Evolutionary conservation across 805 yeast species (phyloP).

Genomic region (Lipomyces mesembrius): DNA sequence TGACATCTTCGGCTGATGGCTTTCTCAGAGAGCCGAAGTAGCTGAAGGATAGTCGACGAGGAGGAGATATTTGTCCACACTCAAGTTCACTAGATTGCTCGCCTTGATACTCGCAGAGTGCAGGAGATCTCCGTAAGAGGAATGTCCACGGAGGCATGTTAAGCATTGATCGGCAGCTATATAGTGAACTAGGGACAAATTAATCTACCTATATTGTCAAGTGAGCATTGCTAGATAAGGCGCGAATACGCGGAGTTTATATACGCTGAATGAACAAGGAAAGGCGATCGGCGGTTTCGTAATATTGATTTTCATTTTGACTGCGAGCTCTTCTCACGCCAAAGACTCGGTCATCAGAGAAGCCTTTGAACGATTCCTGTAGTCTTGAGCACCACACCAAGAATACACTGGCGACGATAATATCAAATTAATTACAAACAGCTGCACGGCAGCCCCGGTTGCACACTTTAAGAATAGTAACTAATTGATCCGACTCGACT

Average conservation of each 20-base stretch:
- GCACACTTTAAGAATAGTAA: too few relatives aligned
- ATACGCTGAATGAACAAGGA: not conserved
- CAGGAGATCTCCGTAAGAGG: not conserved
- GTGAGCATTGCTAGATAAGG: not conserved
- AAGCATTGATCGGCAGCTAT: not conserved
- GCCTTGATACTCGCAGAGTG: not conserved
- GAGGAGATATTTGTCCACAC: not conserved
- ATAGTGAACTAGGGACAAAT: not conserved
- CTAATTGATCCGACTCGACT: too few relatives aligned
- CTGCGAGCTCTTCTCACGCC: too few relatives aligned
- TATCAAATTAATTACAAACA: too few relatives aligned
- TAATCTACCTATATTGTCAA: not conserved
- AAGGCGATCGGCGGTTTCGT: not conserved
- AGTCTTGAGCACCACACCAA: too few relatives aligned
- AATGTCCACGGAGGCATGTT: not conserved
- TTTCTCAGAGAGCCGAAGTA: not conserved
- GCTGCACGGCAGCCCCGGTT: too few relatives aligned
- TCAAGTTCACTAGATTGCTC: not conserved
- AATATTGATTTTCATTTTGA: not conserved
- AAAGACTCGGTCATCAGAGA: too few relatives aligned
- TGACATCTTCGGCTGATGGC: not conserved
- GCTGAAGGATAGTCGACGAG: not conserved
- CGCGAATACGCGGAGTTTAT: not conserved
- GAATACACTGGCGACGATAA: too few relatives aligned
- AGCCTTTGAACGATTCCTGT: too few relatives aligned